Conservation (phyloP, 208 protist genomes). For the Acanthamoeba lenticulata region DNA sequence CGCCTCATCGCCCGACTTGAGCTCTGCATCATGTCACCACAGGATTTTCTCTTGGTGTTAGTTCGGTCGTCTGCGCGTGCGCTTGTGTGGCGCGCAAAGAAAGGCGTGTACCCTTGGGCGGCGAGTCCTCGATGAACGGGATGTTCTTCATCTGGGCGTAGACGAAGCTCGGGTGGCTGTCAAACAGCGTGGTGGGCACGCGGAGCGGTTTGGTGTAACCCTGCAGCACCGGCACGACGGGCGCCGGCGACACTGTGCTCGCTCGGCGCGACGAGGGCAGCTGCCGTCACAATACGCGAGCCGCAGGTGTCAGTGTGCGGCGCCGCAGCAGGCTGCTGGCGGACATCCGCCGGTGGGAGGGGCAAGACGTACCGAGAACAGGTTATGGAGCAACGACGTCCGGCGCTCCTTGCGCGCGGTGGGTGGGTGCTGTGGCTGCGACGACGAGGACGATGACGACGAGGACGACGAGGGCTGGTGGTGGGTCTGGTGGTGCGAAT, state of each 20-base stretch:
- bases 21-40: constrained; percentile 12
- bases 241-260: background rate
- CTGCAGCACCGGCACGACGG: background rate
- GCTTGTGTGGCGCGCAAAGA: no score
- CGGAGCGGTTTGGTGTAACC: background rate
- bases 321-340: background rate
- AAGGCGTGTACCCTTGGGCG: background rate
- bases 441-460: background rate
- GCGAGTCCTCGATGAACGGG: constrained; percentile 47
- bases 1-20: background rate
- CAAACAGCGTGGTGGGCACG: constrained; percentile 22
- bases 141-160: constrained; percentile 55
- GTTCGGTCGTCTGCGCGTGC: background rate
- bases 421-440: background rate
- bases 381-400: background rate
- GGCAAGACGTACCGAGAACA: constrained; percentile 23
- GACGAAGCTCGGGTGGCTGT: constrained; percentile 63
- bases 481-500: no score
- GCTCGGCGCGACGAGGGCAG: background rate
- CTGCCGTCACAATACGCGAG: no score
- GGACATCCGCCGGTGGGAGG: no score
- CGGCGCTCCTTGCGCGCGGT: background rate
- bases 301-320: background rate
- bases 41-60: no score
- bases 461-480: no score